These are phyloP conservation scores for Acacia pycnantha DNA, from an alignment of 331 rosid genomes.

Conservation along the genomic window DNA sequence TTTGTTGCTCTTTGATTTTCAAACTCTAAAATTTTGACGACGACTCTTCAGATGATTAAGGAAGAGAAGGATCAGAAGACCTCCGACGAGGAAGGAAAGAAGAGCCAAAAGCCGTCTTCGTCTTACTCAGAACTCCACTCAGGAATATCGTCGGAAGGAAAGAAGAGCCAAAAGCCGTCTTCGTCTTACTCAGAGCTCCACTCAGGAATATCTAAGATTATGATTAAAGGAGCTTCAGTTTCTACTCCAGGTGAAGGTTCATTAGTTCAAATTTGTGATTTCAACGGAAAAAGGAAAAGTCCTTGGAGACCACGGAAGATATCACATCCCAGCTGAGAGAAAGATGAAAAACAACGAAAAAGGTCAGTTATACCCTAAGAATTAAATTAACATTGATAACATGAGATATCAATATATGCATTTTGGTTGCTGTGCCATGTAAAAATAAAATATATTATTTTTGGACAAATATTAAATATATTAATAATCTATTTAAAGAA, in stretches of 20 bases:
- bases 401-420: neutral
- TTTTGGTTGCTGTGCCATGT: neutral
- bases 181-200: too few species aligned
- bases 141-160: too few species aligned
- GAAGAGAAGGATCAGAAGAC: neutral
- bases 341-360: neutral
- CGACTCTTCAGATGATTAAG: neutral
- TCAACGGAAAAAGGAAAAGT: conserved; percentile 50
- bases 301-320: conserved; percentile 56
- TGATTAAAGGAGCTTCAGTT: neutral
- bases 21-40: neutral
- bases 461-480: neutral
- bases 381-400: too few species aligned
- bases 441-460: neutral
- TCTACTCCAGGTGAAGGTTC: neutral
- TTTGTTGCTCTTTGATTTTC: neutral
- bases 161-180: too few species aligned
- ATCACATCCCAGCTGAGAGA: conserved; percentile 25
- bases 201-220: neutral
- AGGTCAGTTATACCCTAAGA: neutral
- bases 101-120: neutral
- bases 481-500: neutral
- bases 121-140: too few species aligned
- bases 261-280: conserved; percentile 25
- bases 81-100: neutral